A percentile compares a stretch with the other conserved stretches of the same genome.
Conservation (phyloP, 305 asterid genomes). For the Andrographis paniculata region DNA sequence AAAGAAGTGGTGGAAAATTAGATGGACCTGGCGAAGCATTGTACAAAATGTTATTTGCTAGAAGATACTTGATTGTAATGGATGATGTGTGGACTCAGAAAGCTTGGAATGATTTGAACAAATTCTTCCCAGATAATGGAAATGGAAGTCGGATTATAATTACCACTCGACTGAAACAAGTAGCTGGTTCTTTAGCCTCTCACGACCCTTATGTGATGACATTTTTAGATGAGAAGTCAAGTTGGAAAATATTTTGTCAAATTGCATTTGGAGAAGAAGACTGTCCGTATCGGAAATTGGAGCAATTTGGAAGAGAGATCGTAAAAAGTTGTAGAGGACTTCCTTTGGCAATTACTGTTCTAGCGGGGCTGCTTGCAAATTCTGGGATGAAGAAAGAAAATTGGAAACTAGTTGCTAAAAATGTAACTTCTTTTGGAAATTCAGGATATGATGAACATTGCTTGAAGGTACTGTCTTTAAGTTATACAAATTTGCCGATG, state of each 20-base stretch:
- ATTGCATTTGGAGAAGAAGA: conserved; percentile 17
- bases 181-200: conserved; percentile 1
- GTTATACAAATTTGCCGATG: background rate
- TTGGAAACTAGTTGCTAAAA: background rate
- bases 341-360: conserved; percentile 28
- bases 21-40: background rate
- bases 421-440: background rate
- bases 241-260: conserved; percentile 23
- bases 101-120: conserved; percentile 8
- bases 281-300: background rate
- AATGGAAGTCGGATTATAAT: conserved; percentile 9
- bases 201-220: conserved; percentile 1
- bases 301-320: conserved; percentile 16
- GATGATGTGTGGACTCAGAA: conserved; percentile 13
- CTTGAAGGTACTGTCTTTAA: background rate
- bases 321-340: conserved; percentile 23
- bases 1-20: background rate
- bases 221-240: conserved; percentile 14
- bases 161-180: conserved; percentile 6
- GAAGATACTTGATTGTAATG: conserved; percentile 10
- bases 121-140: conserved; percentile 1
- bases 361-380: conserved; percentile 21
- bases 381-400: background rate
- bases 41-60: background rate
- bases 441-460: background rate